These are phyloP conservation scores for Triticum dicoccoides DNA, from an alignment of 176 grass and related monocot species.

Conservation along the genomic window DNA sequence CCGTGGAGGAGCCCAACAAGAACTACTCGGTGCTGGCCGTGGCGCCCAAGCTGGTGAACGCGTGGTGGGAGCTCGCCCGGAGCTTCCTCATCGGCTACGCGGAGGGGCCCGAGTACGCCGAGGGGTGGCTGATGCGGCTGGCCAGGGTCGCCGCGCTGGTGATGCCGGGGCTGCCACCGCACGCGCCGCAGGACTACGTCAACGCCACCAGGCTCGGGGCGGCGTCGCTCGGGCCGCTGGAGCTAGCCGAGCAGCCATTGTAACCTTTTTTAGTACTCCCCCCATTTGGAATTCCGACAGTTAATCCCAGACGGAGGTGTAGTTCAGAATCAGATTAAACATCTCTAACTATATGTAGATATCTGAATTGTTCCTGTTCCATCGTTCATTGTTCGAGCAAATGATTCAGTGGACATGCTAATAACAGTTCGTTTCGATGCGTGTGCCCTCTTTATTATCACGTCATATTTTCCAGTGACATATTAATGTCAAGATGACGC, in stretches of 20 bases:
- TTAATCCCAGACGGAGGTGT: too few relatives aligned
- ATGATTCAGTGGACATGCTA: too few relatives aligned
- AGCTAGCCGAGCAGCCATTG: background rate
- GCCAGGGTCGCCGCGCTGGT: constrained; percentile 46
- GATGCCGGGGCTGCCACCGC: constrained; percentile 64
- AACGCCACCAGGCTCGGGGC: constrained; percentile 60
- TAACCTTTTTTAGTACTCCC: background rate
- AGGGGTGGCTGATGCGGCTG: constrained; percentile 62
- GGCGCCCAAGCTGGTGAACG: constrained; percentile 50
- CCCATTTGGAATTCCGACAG: too few relatives aligned
- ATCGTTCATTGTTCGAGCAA: too few relatives aligned
- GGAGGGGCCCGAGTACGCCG: constrained; percentile 53
- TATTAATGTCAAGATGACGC: too few relatives aligned
- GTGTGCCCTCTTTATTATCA: too few relatives aligned
- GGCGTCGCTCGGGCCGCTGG: background rate
- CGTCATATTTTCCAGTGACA: too few relatives aligned
- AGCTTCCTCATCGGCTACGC: constrained; percentile 71
- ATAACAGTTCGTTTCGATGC: too few relatives aligned
- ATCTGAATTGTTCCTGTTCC: too few relatives aligned
- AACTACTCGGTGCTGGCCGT: constrained; percentile 60
- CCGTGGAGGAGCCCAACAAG: constrained; percentile 77
- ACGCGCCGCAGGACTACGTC: constrained; percentile 66
- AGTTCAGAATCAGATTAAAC: too few relatives aligned
- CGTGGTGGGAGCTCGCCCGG: constrained; percentile 63
- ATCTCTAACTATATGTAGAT: too few relatives aligned